phyloP scores from a whole-genome alignment of 441 rosid species.

The Eutrema salsugineum region DNA sequence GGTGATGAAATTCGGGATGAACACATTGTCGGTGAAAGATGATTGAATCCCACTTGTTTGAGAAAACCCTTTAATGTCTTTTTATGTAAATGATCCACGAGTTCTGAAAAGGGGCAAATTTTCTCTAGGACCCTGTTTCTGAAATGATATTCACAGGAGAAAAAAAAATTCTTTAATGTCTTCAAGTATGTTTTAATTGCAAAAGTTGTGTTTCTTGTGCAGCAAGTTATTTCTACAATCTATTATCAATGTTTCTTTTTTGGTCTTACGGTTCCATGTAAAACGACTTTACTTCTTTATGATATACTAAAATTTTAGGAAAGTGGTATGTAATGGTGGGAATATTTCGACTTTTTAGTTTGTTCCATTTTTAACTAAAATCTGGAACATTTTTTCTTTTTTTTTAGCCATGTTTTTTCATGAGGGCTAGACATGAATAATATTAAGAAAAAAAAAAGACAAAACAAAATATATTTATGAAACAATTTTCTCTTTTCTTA shows the following conservation, averaged over 20 bases:
- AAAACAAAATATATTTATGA: too few species aligned
- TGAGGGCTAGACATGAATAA: not conserved
- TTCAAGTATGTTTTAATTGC: not conserved
- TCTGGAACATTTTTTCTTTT: not conserved
- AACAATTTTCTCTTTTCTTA: not conserved
- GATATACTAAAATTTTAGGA: not conserved
- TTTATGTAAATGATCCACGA: slow-evolving; percentile 13
- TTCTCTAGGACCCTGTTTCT: not conserved
- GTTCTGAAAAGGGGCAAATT: not conserved
- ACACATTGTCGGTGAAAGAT: slow-evolving; percentile 8
- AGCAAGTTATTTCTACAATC: not conserved
- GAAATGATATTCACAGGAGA: not conserved
- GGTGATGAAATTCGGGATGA: not conserved
- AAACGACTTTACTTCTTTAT: not conserved
- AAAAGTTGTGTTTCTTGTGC: not conserved
- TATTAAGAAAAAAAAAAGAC: too few species aligned
- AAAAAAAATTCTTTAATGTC: too few species aligned
- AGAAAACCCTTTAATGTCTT: not conserved
- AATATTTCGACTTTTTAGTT: not conserved
- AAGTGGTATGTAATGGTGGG: not conserved
- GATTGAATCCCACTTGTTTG: slow-evolving; percentile 3
- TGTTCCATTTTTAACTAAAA: not conserved
- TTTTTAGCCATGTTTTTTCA: not conserved
- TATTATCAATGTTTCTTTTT: not conserved
- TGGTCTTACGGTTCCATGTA: not conserved